Conservation (phyloP, 2,329 filamentous ascomycete species). For the Xylariaceae sp. region DNA sequence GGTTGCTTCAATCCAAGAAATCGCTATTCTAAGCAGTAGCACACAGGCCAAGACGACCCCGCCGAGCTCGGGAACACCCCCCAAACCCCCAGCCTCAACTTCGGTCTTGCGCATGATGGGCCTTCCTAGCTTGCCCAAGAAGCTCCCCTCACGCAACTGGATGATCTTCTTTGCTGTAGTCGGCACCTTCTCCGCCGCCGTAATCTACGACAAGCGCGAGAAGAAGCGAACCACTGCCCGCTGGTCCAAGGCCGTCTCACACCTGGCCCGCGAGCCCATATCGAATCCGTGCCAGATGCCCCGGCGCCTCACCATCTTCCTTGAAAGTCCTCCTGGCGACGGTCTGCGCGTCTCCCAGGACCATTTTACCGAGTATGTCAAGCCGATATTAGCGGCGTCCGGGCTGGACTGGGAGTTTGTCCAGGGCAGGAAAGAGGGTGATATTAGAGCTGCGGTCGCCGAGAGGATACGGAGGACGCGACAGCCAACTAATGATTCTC, state of each 20-base stretch:
- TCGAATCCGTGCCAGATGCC: constrained; percentile 69
- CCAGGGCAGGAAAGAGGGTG: constrained; percentile 89
- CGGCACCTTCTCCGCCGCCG: constrained; percentile 74
- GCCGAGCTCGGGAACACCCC: constrained; percentile 38
- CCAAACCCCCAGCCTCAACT: constrained; percentile 67
- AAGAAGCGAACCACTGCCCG: constrained; percentile 83
- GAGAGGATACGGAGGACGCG: constrained; percentile 79
- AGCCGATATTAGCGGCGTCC: constrained; percentile 86
- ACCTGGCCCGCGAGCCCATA: constrained; percentile 79
- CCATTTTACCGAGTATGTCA: constrained; percentile 94
- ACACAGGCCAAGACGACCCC: constrained; percentile 23
- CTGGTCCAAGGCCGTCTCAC: constrained; percentile 84
- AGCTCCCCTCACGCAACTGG: constrained; percentile 95
- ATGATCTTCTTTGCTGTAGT: constrained; percentile 88
- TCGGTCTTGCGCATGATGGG: constrained; percentile 80
- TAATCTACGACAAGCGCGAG: constrained; percentile 91
- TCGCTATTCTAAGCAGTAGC: not conserved
- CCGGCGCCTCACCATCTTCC: constrained; percentile 81
- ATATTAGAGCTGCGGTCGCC: constrained; percentile 83
- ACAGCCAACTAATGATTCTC: constrained; percentile 54
- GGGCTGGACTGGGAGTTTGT: constrained; percentile 96
- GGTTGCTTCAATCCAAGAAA: not conserved
- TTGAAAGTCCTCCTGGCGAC: constrained; percentile 85
- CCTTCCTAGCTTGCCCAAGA: constrained; percentile 78
- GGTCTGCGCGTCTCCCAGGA: constrained; percentile 83